Evolutionary conservation across 306 rosid species (phyloP), one percentile per base, ranked within the genome.

Genomic region (Castanopsis chinensis): DNA sequence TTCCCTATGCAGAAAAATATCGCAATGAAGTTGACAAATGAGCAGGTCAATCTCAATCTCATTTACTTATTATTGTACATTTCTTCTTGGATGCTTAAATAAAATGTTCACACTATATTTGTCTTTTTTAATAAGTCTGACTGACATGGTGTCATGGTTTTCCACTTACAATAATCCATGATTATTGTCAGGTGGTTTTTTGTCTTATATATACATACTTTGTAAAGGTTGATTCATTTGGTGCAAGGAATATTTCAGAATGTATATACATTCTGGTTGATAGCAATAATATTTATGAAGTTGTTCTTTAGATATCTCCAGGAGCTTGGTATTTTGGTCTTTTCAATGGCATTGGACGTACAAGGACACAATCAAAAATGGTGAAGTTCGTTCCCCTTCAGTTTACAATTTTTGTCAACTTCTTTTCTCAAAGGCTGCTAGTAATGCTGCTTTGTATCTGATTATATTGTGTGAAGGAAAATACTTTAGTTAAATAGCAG

Each of bases 311-410:
- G 99, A 93, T 95, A 88, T 83, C 97, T 87, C 89, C 98, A 81
- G 99, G 99, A 71, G 93, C 87, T 79, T 95, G 97, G 94, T 93
- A 91, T 82, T 88, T 95, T 65, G 99, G 99, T 77, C 86, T 95
- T 75, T 95, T 95, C 91, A 95, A 95, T 63, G 99, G 99, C 79
- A 84, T 93, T 73, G 99, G 98, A 82, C 74, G 91, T 59, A 69
- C 91, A 60, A 89, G 98, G 83, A 90, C 99, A 33, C 99, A 95
- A 74, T 90, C 97, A 6, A 95, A 91, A 84, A 95, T 95, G 99
- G 98, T 95, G 90, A 56, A 78, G 64, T 75, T 79, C 67, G 30
- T 78, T 59, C 71, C n/a, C 79, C 78, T 71, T 20, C 4, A 23
- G 14, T 74, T 63, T 71, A 11, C 51, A 55, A 6, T 79, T 75